phyloP scores from a whole-genome alignment of 345 rosid genomes.

The Toxicodendron radicans region DNA sequence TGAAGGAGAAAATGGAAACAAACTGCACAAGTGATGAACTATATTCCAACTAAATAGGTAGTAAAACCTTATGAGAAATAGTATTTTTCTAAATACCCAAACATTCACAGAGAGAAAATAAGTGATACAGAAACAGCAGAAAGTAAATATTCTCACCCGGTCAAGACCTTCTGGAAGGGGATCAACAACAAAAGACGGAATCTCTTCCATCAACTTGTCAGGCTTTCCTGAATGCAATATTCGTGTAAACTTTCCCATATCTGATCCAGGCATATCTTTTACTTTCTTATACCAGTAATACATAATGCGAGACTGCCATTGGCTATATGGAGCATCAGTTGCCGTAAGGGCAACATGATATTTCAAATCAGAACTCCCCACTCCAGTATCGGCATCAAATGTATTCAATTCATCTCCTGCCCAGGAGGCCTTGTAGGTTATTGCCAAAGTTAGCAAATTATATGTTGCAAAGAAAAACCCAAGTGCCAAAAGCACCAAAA shows the following conservation, averaged over 20 bases:
- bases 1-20: neutral
- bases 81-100: neutral
- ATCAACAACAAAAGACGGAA: slow-evolving; percentile 70
- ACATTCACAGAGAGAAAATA: neutral
- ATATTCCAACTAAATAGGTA: neutral
- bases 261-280: slow-evolving; percentile 67
- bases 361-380: slow-evolving; percentile 24
- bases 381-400: slow-evolving; percentile 28
- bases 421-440: slow-evolving; percentile 31
- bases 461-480: slow-evolving; percentile 59
- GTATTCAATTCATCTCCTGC: slow-evolving; percentile 23
- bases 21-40: neutral
- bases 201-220: slow-evolving; percentile 70
- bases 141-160: slow-evolving; percentile 46
- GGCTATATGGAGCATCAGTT: slow-evolving; percentile 66
- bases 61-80: neutral
- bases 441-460: slow-evolving; percentile 46
- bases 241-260: slow-evolving; percentile 77
- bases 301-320: slow-evolving; percentile 85
- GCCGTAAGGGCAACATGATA: slow-evolving; percentile 77
- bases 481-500: slow-evolving; percentile 46
- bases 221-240: slow-evolving; percentile 74
- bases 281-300: slow-evolving; percentile 72
- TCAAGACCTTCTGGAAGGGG: slow-evolving; percentile 80
- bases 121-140: neutral